Evolutionary conservation across 2,329 filamentous ascomycete species (phyloP).

Genomic region (Colletotrichum sp.): DNA sequence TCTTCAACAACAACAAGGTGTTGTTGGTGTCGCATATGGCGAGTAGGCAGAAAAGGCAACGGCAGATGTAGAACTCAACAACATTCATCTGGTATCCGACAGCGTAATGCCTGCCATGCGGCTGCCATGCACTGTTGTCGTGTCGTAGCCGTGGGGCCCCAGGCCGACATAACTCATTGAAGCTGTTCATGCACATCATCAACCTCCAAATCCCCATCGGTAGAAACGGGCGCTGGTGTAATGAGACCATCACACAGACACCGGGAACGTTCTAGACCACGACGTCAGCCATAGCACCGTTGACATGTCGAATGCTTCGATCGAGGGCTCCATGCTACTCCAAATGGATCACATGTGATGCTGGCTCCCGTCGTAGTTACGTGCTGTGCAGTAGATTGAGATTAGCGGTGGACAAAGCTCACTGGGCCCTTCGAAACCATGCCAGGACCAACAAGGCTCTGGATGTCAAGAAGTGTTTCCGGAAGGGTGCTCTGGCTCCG

Average conservation of each 20-base stretch:
- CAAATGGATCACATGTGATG: conserved; percentile 8
- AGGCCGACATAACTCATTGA: not conserved
- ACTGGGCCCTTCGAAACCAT: not conserved
- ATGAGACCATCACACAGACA: not conserved
- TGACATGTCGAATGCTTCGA: not conserved
- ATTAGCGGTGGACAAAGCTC: conserved; percentile 20
- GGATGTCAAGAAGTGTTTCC: not conserved
- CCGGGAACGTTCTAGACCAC: not conserved
- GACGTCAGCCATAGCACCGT: not conserved
- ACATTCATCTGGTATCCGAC: not conserved
- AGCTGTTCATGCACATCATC: conserved; percentile 7
- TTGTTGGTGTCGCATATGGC: not conserved
- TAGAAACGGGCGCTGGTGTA: not conserved
- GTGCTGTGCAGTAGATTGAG: not conserved
- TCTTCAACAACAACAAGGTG: not conserved
- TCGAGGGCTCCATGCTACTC: not conserved
- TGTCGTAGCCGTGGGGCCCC: not conserved
- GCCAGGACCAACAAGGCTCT: not conserved
- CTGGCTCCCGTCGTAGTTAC: not conserved
- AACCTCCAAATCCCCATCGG: not conserved
- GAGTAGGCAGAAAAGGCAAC: not conserved
- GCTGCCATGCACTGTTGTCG: not conserved
- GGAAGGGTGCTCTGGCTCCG: not conserved
- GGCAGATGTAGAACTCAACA: not conserved
- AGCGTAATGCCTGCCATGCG: not conserved